Evolutionary conservation across 805 yeast species (phyloP), one percentile per base, ranked within the genome.

Genomic region (Ogataea trehalophila): DNA sequence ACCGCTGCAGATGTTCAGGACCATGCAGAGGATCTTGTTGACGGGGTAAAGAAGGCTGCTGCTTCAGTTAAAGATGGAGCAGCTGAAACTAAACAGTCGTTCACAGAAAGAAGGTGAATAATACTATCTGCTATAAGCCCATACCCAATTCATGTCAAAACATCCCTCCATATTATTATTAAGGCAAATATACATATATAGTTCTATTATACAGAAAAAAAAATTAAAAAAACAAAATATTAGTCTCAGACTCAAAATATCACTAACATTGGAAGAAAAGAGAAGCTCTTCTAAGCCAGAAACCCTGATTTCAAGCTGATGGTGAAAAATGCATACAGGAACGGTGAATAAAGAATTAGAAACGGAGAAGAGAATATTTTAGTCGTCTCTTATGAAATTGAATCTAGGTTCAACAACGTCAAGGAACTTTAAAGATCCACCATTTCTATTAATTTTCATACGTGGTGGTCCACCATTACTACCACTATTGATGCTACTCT

Each of bases 401-500:
- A 56, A 53, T 17, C 42, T 44, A 1, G 62, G 58, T 46, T 57
- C 58, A 26, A 59, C 56, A 42, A 59, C 49, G 29, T 55, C 48
- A 23, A 59, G 50, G 6, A 54, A 43, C 46, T 49, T 51, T 69
- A 91, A 85, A 13, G 96, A 95, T 2, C 92, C 94, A 38, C 88
- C 87, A 1, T 96, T 94, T 33, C 37, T 33, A 33, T 20, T 17
- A 14, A 16, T 7, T 13, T 33, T 33, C 16, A 41, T 18, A 94
- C 60, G 86, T 89, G 2, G 95, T 83, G 65, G 79, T 79, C 71
- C 67, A 81, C 62, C 75, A 23, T 42, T 20, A 13, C 17, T 86
- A 52, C 67, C 69, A 51, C 70, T 78, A 9, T 62, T 9, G 61
- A 65, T 16, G 62, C 56, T 60, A 55, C 15, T 65, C 63, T 17